Percentiles rank a stretch among this genome's conserved stretches.
Conservation (phyloP, 495 filamentous ascomycete species). For the Astrothelium subdiscretum region DNA sequence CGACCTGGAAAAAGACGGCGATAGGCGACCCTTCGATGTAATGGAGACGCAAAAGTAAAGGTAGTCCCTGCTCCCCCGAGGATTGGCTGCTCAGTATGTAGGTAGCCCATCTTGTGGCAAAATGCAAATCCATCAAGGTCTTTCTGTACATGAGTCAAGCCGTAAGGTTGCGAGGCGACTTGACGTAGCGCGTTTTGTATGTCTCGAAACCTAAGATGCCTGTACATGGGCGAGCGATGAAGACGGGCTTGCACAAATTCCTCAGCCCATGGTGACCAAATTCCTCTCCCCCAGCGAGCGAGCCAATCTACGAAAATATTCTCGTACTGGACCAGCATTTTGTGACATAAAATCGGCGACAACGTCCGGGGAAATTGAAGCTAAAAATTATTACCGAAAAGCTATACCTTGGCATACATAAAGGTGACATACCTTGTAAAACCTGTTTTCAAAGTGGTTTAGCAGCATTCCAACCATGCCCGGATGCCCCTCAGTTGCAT, state of each 20-base stretch:
- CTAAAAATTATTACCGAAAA: neutral
- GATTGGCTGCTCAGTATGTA: neutral
- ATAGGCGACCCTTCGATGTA: constrained; percentile 9
- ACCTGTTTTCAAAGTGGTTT: neutral
- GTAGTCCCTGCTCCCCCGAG: neutral
- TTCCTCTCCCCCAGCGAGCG: neutral
- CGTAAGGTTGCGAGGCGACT: neutral
- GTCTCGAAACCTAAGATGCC: neutral
- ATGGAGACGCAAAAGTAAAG: constrained; percentile 7
- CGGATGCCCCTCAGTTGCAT: constrained; percentile 7
- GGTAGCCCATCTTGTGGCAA: constrained; percentile 5
- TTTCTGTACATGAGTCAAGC: neutral
- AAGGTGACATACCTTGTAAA: neutral
- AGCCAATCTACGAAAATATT: neutral
- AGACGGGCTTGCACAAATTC: neutral
- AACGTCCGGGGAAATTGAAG: neutral
- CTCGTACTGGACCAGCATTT: neutral
- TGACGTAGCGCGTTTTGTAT: neutral
- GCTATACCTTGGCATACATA: neutral
- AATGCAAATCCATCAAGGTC: constrained; percentile 6
- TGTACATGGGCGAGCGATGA: neutral
- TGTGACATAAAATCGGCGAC: neutral
- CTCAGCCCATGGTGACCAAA: neutral
- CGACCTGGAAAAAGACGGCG: constrained; percentile 3
- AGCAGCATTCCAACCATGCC: constrained; percentile 5